Evolutionary conservation across 805 yeast genomes (phyloP).

Genomic region (Sugiyamaella smithiae): DNA sequence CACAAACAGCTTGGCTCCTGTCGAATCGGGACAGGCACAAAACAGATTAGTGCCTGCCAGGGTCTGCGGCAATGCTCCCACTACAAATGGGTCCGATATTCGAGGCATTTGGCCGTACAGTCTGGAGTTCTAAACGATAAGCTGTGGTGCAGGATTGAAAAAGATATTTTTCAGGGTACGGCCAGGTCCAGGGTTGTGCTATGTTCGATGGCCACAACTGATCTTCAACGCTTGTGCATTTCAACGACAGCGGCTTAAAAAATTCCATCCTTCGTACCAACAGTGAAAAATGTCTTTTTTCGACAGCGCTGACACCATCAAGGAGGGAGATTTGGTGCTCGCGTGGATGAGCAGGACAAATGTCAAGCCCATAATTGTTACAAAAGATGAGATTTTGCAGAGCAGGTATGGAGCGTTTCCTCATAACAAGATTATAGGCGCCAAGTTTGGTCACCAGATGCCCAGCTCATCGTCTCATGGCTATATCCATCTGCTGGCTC

Average conservation of each 20-base stretch:
- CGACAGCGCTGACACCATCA: conserved; percentile 61
- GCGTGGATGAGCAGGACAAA: conserved; percentile 81
- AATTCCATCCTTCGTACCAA: background rate
- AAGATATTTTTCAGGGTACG: conserved; percentile 5
- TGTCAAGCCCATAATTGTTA: conserved; percentile 69
- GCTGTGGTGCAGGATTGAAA: background rate
- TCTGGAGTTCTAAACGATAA: background rate
- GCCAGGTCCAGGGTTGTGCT: background rate
- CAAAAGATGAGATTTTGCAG: conserved; percentile 59
- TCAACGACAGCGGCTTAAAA: background rate
- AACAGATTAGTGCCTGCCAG: conserved; percentile 4
- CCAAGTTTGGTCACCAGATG: conserved; percentile 80
- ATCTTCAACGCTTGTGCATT: too few species aligned
- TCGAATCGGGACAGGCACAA: conserved; percentile 3
- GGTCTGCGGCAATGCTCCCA: conserved; percentile 25
- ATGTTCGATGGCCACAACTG: background rate
- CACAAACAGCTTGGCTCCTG: conserved; percentile 16
- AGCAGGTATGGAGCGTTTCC: conserved; percentile 89
- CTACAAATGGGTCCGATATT: conserved; percentile 25
- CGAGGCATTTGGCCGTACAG: conserved; percentile 20
- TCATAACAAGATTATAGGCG: conserved; percentile 80
- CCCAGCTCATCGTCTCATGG: conserved; percentile 65
- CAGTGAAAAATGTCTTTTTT: conserved; percentile 40
- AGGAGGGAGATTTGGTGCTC: conserved; percentile 82
- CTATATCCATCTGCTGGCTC: conserved; percentile 82